A percentile compares a stretch with the other conserved stretches of the same genome.
These are phyloP conservation scores for Hymenotorrendiella dingleyae DNA, from an alignment of 2,329 filamentous ascomycete genomes.

Conservation along the genomic window DNA sequence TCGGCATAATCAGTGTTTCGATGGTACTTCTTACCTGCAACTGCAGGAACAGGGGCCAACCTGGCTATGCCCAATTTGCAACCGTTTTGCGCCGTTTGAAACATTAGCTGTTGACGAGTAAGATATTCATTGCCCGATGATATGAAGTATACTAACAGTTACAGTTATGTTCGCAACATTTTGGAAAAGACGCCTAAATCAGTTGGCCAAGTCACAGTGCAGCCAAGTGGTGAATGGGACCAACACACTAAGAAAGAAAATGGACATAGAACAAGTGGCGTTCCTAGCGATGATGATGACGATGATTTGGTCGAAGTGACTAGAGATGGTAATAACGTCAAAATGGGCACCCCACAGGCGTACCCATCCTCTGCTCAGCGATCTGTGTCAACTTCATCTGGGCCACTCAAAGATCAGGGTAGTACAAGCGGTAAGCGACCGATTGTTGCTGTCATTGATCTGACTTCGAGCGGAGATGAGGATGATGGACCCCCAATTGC, in stretches of 20 bases:
- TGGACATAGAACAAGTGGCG: conserved; percentile 17
- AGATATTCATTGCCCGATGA: conserved; percentile 28
- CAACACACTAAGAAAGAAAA: conserved; percentile 21
- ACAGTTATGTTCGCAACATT: conserved; percentile 82
- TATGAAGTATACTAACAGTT: conserved; percentile 13
- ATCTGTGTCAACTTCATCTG: conserved; percentile 34
- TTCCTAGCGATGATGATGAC: conserved; percentile 31
- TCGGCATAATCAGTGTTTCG: conserved; percentile 90
- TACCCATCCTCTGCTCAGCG: conserved; percentile 25
- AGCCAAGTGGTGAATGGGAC: conserved; percentile 78
- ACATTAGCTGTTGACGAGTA: conserved; percentile 82
- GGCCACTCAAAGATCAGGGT: conserved; percentile 9
- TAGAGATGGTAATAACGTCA: conserved; percentile 28
- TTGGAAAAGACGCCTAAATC: conserved; percentile 64
- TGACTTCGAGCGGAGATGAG: conserved; percentile 48
- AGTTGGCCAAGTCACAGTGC: conserved; percentile 81
- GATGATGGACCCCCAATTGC: conserved; percentile 36
- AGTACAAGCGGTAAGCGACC: conserved; percentile 36
- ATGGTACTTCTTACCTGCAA: conserved; percentile 85
- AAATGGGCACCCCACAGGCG: conserved; percentile 17
- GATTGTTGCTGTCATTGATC: conserved; percentile 44
- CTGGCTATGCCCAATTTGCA: conserved; percentile 95
- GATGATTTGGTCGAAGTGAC: conserved; percentile 46
- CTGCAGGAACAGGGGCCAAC: conserved; percentile 94
- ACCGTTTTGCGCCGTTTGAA: conserved; percentile 74